Evolutionary conservation across 1,139 yeast species (phyloP), one percentile per base, ranked within the genome.

Genomic region (Suhomyces bolitotheri): DNA sequence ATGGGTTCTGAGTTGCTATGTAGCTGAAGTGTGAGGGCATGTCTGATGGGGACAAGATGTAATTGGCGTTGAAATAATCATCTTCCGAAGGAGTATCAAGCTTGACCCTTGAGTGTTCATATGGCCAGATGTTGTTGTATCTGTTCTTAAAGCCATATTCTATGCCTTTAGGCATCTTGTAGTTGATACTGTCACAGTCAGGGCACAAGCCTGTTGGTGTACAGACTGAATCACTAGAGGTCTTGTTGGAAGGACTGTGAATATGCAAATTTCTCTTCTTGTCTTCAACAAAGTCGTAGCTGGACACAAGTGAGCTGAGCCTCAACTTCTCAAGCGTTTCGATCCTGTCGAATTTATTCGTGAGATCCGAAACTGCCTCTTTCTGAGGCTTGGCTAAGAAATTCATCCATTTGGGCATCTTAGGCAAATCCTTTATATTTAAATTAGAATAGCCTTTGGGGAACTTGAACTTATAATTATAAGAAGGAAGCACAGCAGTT

Each of bases 111-210:
- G 73, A 64, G 46, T 71, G 76, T 44, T 71, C 76, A 46, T 66
- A 71, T 1, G 74, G 69, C 64, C 73, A 70, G 14, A 71, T 63
- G 43, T 71, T 71, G 29, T 66, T 67, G 49, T 69, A 71, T 20
- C 76, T 47, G 43, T 71, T 71, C 40, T 70, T 70, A 46, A 56
- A 64, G 8, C 75, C 75, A 43, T 58, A 65, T 39, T 70, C 76
- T 26, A 70, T 60, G 1, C 76, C 76, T 36, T 79, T 76, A 1
- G 85, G 81, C 19, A 81, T 65, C 22, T 70, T 58, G 45, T 76
- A 77, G 34, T 58, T 46, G 30, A 64, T 69, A 3, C 53, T 52
- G 41, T 70, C 73, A 51, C 77, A 71, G 19, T 59, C 57, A 1
- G 71, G 71, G 45, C 78, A 72, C 30, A 69, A 60, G 2, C 69